phyloP scores from a whole-genome alignment of 139 green algal species.

The Volvox reticuliferus region DNA sequence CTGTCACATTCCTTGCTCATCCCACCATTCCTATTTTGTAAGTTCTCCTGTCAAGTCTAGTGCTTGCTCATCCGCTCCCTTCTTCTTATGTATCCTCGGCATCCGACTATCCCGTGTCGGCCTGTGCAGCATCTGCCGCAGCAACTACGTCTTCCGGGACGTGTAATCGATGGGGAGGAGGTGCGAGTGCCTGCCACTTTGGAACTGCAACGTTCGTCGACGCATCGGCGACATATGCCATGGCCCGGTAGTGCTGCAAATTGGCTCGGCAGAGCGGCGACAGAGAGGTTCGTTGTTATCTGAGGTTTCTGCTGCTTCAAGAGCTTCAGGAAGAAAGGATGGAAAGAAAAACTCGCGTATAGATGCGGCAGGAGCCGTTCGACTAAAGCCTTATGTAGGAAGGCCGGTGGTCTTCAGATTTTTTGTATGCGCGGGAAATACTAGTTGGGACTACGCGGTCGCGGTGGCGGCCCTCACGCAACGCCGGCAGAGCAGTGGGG shows the following conservation, averaged over 20 bases:
- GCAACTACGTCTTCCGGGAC: conserved; percentile 64
- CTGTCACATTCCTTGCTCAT: neutral
- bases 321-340: neutral
- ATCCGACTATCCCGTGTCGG: too few relatives aligned
- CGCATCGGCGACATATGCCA: neutral
- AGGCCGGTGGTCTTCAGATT: neutral
- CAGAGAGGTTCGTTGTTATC: neutral
- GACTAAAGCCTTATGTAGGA: neutral
- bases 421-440: neutral
- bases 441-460: neutral
- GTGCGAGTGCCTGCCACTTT: neutral
- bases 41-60: too few relatives aligned
- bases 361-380: neutral
- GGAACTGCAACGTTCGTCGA: too few relatives aligned
- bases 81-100: neutral
- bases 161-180: neutral
- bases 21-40: too few relatives aligned
- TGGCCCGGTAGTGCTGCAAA: neutral
- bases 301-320: neutral
- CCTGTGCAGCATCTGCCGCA: conserved; percentile 62
- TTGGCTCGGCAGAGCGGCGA: neutral
- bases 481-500: neutral
- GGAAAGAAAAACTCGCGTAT: neutral
- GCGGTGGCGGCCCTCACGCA: neutral
- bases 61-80: neutral